phyloP scores from a whole-genome alignment of 371 early-diverging fungal genomes.

The Basidiobolus meristosporus region DNA sequence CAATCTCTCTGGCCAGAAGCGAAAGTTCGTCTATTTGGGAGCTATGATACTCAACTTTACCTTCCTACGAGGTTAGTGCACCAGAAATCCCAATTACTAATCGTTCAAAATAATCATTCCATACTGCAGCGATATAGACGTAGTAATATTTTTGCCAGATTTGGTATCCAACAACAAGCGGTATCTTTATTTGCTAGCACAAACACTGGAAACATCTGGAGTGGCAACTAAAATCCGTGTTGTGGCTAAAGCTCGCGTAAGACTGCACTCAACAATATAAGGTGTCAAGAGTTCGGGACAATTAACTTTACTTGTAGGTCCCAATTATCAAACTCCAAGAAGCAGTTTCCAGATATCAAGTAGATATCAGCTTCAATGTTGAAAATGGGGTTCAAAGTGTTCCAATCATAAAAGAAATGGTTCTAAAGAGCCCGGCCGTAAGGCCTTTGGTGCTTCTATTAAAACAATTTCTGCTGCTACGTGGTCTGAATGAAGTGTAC shows the following conservation, averaged over 20 bases:
- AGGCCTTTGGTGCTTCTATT: conserved; percentile 49
- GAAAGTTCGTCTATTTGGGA: conserved; percentile 57
- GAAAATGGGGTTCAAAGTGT: conserved; percentile 44
- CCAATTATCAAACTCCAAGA: conserved; percentile 86
- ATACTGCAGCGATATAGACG: conserved; percentile 19
- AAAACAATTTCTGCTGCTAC: conserved; percentile 61
- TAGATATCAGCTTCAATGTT: conserved; percentile 73
- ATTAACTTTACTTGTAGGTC: conserved; percentile 21
- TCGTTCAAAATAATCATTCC: too few species aligned
- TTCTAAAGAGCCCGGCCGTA: conserved; percentile 33
- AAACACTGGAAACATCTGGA: neutral
- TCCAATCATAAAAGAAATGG: conserved; percentile 23
- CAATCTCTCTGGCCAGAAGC: conserved; percentile 12
- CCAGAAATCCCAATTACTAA: too few species aligned
- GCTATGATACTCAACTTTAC: conserved; percentile 64
- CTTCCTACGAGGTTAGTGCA: too few species aligned
- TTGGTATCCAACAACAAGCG: conserved; percentile 54
- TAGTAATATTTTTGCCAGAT: neutral
- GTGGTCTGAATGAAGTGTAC: conserved; percentile 74
- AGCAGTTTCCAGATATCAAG: conserved; percentile 29
- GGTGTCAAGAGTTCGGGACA: conserved; percentile 1
- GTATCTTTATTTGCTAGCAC: conserved; percentile 11
- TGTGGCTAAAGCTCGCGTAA: neutral
- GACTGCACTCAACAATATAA: too few species aligned
- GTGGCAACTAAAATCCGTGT: neutral